Evolutionary conservation across 192 early-diverging fungal species (phyloP), one percentile per base, ranked within the genome.

Genomic region (Dissophora ornata): DNA sequence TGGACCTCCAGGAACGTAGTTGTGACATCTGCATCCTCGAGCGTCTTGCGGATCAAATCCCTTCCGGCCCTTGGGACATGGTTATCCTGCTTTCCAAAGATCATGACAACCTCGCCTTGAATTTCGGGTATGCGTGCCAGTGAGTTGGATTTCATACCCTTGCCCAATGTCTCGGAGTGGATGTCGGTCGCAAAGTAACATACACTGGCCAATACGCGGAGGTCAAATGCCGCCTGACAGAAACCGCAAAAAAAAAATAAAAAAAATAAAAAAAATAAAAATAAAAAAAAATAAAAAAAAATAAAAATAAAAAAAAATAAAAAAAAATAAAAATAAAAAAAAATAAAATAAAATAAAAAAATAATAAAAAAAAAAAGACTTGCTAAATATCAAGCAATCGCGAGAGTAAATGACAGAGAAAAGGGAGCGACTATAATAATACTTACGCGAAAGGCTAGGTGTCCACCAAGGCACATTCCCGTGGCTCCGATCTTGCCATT

Each of bases 111-210:
- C 56, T 90, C 89, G 12, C 85, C 89, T 28, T 74, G 54, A 24
- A 90, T 86, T 38, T 90, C 86, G 7, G 69, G 71, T 41, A 62
- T 57, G 3, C 84, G 66, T 4, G 56, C 59, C 50, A 90, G 78
- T 8, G 85, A 84, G 68, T 89, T 73, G 4, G 63, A 71, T 11
- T 63, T 49, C 30, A 83, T 84, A 40, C 77, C 79, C 49, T 71
- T 74, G 25, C 83, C 84, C 24, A 90, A 67, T 0, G 88, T 84
- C 47, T 73, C 73, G 12, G 66, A 61, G 60, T 90, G 89, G 38
- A 90, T 89, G 63, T 90, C 89, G 1, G 89, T 90, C 9, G 89
- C 85, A 73, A 89, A 87, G 64, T 83, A 88, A 51, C 89, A 88
- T 7, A 88, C 84, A 25, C 77, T 71, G 3, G 86, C 82, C 22